These are phyloP conservation scores for Ophiostoma perfectum DNA, from an alignment of 2,329 filamentous ascomycete genomes.

Conservation along the genomic window DNA sequence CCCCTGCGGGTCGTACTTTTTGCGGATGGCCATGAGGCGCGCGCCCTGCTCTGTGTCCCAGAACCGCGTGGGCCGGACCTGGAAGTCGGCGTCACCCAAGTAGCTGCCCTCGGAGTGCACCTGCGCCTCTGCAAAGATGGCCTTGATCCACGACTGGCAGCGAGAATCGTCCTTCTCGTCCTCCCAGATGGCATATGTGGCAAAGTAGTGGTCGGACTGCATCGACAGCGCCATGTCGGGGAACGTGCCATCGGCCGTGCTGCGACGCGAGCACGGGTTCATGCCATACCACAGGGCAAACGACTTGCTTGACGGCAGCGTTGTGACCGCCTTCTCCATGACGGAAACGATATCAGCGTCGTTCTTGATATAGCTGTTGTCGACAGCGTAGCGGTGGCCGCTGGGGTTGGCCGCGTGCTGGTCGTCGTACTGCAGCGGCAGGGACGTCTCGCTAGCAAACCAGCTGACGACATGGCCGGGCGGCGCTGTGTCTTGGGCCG, in stretches of 20 bases:
- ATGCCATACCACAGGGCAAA: constrained; percentile 49
- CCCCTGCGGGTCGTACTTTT: constrained; percentile 22
- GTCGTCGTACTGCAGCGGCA: constrained; percentile 39
- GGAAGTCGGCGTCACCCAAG: constrained; percentile 51
- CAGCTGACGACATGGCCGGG: constrained; percentile 29
- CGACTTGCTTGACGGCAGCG: constrained; percentile 41
- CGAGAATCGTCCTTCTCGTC: constrained; percentile 40
- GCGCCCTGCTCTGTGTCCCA: constrained; percentile 39
- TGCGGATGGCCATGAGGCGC: constrained; percentile 21
- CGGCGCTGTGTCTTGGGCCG: constrained; percentile 37
- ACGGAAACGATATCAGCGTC: constrained; percentile 41
- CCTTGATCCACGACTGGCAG: constrained; percentile 42
- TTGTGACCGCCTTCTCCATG: constrained; percentile 44
- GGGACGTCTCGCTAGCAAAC: constrained; percentile 32
- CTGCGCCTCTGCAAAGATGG: constrained; percentile 39
- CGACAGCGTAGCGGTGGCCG: constrained; percentile 45
- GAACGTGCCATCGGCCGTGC: constrained; percentile 21
- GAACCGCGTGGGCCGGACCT: constrained; percentile 41
- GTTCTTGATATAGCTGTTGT: constrained; percentile 48
- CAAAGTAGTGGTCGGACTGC: constrained; percentile 53
- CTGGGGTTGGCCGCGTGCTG: constrained; percentile 45
- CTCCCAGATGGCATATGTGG: constrained; percentile 48
- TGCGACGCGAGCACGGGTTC: constrained; percentile 39
- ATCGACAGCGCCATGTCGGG: constrained; percentile 49
- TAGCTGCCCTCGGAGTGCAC: constrained; percentile 45